These are phyloP conservation scores for Yamadazyma insecticola DNA, from an alignment of 805 yeast genomes.

Conservation along the genomic window DNA sequence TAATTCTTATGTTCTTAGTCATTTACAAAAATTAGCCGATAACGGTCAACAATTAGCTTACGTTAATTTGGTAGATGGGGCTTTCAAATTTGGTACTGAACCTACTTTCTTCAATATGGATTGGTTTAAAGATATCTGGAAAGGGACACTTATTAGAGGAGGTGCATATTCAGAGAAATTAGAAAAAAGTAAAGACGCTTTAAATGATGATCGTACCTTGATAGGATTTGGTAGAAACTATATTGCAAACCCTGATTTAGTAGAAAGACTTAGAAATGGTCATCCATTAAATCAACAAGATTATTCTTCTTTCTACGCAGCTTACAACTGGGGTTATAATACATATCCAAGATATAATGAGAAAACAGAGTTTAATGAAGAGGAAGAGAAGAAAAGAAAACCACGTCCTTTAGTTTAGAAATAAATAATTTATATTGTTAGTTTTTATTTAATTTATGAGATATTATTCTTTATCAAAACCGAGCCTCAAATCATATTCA, in stretches of 20 bases:
- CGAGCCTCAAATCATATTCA: slow-evolving; percentile 46
- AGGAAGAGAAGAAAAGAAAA: slow-evolving; percentile 7
- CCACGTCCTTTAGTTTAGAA: slow-evolving; percentile 5
- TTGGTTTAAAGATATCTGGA: slow-evolving; percentile 26
- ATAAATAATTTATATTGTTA: too few species aligned
- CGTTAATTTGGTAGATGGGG: slow-evolving; percentile 20
- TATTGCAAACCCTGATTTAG: slow-evolving; percentile 45
- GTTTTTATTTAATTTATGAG: too few species aligned
- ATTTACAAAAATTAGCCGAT: slow-evolving; percentile 25
- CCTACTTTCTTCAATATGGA: slow-evolving; percentile 12
- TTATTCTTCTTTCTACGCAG: slow-evolving; percentile 35
- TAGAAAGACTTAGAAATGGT: slow-evolving; percentile 29
- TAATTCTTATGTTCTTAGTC: slow-evolving; percentile 25
- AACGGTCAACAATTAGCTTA: slow-evolving; percentile 29
- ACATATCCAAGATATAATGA: slow-evolving; percentile 16
- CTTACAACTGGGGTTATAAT: slow-evolving; percentile 19
- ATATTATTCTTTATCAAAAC: slow-evolving; percentile 4
- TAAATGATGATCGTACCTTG: slow-evolving; percentile 32
- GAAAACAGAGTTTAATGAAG: slow-evolving; percentile 6
- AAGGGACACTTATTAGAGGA: slow-evolving; percentile 15
- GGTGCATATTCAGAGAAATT: slow-evolving; percentile 13
- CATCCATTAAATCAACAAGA: slow-evolving; percentile 21
- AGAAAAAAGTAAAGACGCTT: slow-evolving; percentile 3
- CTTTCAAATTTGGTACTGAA: too few species aligned
- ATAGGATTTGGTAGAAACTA: slow-evolving; percentile 38